Evolutionary conservation across 2,329 filamentous ascomycete species (phyloP).

Genomic region (Paraphoma sp.): DNA sequence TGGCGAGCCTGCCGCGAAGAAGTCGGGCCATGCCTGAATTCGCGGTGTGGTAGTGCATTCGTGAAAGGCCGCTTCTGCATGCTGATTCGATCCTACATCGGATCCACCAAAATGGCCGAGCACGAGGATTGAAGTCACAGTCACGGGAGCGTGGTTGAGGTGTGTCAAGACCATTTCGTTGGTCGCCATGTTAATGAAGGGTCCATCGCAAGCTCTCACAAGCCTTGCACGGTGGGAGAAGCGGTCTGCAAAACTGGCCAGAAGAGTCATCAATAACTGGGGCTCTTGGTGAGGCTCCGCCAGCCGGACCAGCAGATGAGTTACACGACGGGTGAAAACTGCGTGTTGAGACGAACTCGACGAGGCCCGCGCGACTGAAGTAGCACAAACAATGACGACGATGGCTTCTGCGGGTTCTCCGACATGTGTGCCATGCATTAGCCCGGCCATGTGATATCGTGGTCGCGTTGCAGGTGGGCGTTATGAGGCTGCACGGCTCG

Average conservation of each 20-base stretch:
- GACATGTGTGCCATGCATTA: neutral
- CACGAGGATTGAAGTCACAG: constrained; percentile 36
- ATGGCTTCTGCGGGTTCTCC: neutral
- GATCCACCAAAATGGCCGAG: neutral
- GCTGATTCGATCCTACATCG: constrained; percentile 37
- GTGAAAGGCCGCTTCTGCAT: constrained; percentile 27
- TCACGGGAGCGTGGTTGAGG: constrained; percentile 44
- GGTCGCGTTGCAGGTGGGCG: neutral
- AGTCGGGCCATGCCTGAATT: constrained; percentile 27
- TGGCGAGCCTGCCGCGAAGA: neutral
- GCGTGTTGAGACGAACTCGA: neutral
- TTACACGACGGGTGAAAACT: constrained; percentile 14
- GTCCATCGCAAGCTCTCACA: constrained; percentile 13
- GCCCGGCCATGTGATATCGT: neutral
- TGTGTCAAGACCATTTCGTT: constrained; percentile 21
- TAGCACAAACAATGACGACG: neutral
- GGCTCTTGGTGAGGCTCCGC: neutral
- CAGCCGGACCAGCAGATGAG: constrained; percentile 2
- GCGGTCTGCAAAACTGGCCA: constrained; percentile 28
- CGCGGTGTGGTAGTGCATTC: constrained; percentile 28
- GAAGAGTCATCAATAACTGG: neutral
- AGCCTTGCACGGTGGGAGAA: constrained; percentile 23
- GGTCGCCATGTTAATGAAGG: constrained; percentile 12
- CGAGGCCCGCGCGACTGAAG: neutral
- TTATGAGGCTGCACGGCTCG: neutral